phyloP scores from a whole-genome alignment of 352 stramenopile species.

The Albugo candida region DNA sequence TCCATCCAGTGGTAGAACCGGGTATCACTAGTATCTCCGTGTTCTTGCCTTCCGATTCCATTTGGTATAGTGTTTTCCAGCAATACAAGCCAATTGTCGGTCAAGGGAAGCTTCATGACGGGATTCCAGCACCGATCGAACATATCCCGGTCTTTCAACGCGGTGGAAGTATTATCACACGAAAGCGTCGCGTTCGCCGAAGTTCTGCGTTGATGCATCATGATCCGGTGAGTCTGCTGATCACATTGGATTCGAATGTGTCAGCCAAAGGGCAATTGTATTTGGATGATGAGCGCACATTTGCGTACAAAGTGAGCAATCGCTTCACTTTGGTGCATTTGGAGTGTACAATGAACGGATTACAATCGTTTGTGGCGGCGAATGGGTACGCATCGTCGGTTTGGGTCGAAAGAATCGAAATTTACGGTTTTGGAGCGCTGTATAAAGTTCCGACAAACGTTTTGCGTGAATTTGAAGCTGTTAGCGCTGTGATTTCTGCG shows the following conservation, averaged over 20 bases:
- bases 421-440: conserved; percentile 20
- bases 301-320: conserved; percentile 29
- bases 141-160: conserved; percentile 95
- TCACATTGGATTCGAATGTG: conserved; percentile 77
- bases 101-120: conserved; percentile 25
- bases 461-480: too few relatives aligned
- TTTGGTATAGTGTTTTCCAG: conserved; percentile 87
- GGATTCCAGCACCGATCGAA: conserved; percentile 76
- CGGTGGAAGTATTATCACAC: conserved; percentile 86
- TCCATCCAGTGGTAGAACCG: conserved; percentile 88
- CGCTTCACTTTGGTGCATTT: conserved; percentile 32
- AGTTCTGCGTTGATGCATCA: conserved; percentile 88
- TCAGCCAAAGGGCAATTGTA: conserved; percentile 83
- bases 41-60: conserved; percentile 58
- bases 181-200: conserved; percentile 90
- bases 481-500: too few relatives aligned
- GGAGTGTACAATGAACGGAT: conserved; percentile 12
- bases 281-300: conserved; percentile 92
- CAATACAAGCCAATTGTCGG: conserved; percentile 31
- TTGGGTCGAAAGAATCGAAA: conserved; percentile 73
- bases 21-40: conserved; percentile 70
- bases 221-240: conserved; percentile 94
- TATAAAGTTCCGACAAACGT: too few relatives aligned
- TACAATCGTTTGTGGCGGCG: conserved; percentile 12
- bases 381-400: conserved; percentile 26